These are phyloP conservation scores for Sclerotiophoma versabilis DNA, from an alignment of 2,329 filamentous ascomycete genomes.

Conservation along the genomic window DNA sequence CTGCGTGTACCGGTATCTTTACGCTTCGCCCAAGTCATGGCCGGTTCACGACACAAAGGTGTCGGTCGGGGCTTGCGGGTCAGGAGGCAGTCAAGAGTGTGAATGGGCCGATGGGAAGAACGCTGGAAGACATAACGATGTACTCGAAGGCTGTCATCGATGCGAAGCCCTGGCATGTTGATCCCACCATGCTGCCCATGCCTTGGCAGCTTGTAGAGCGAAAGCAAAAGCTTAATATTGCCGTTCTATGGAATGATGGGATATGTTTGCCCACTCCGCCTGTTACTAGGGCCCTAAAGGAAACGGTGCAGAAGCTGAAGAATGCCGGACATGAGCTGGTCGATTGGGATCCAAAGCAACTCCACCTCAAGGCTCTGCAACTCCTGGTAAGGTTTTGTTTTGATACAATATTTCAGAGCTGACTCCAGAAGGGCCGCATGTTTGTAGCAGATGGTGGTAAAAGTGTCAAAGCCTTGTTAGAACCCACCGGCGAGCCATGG, in stretches of 20 bases:
- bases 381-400: constrained; percentile 52
- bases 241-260: constrained; percentile 60
- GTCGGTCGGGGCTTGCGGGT: constrained; percentile 66
- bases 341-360: constrained; percentile 61
- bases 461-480: constrained; percentile 52
- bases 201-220: constrained; percentile 59
- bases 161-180: constrained; percentile 59
- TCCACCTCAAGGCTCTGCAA: constrained; percentile 59
- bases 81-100: constrained; percentile 71
- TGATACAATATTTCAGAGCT: neutral
- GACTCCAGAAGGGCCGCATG: constrained; percentile 44
- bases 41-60: constrained; percentile 64
- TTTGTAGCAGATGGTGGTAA: constrained; percentile 62
- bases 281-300: constrained; percentile 61
- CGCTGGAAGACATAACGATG: constrained; percentile 59
- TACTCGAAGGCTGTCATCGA: constrained; percentile 52
- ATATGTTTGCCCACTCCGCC: constrained; percentile 61
- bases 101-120: constrained; percentile 68
- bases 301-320: constrained; percentile 61
- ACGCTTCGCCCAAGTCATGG: constrained; percentile 65
- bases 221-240: constrained; percentile 64
- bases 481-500: constrained; percentile 53
- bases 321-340: constrained; percentile 62
- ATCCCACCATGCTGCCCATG: constrained; percentile 61
- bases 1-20: constrained; percentile 66